phyloP scores from a whole-genome alignment of 2,329 filamentous ascomycete species.

The Fusarium haematococcum region DNA sequence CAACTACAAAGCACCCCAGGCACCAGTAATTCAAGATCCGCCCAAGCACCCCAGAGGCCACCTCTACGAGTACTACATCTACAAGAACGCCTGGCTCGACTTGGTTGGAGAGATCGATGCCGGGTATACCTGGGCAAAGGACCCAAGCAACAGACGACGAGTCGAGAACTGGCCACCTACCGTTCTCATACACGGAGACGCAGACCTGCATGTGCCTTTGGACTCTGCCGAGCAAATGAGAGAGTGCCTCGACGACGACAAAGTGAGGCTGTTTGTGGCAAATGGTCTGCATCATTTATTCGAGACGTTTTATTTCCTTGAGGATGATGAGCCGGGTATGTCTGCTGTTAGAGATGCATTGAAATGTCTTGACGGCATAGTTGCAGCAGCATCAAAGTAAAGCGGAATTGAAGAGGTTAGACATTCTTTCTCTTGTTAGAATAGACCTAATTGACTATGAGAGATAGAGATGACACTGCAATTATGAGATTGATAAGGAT shows the following conservation, averaged over 20 bases:
- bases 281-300: slow-evolving; percentile 46
- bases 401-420: background rate
- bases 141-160: slow-evolving; percentile 16
- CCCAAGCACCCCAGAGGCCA: slow-evolving; percentile 25
- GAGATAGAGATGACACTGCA: background rate
- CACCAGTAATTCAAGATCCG: background rate
- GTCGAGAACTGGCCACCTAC: slow-evolving; percentile 48
- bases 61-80: slow-evolving; percentile 51
- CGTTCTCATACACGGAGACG: slow-evolving; percentile 49
- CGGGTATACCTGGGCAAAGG: slow-evolving; percentile 47
- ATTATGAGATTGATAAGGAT: background rate
- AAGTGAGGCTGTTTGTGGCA: slow-evolving; percentile 43
- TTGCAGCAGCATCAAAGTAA: background rate
- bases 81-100: slow-evolving; percentile 46
- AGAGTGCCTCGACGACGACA: slow-evolving; percentile 41
- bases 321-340: slow-evolving; percentile 46
- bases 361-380: slow-evolving; percentile 38
- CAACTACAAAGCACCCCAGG: slow-evolving; percentile 17
- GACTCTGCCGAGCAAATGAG: slow-evolving; percentile 45
- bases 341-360: slow-evolving; percentile 42
- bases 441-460: background rate
- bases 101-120: slow-evolving; percentile 47
- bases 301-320: slow-evolving; percentile 46
- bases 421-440: background rate
- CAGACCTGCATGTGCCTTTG: slow-evolving; percentile 45